These are phyloP conservation scores for Cetraspora pellucida DNA, from an alignment of 192 early-diverging fungal species.

Conservation along the genomic window DNA sequence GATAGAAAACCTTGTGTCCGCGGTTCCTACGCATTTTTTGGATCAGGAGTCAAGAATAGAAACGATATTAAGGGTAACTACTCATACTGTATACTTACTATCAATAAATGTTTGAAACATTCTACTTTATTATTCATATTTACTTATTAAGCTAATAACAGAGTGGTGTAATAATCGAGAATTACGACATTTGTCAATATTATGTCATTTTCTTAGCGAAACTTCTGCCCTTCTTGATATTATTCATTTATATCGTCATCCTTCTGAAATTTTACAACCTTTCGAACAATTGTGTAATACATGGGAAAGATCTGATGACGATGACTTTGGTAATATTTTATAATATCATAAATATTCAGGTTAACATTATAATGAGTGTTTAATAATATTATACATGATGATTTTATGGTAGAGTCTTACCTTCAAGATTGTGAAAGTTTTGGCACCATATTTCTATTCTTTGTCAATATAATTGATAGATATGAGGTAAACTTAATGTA, in stretches of 20 bases:
- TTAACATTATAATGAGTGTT: background rate
- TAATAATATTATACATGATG: background rate
- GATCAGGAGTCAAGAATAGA: slow-evolving; percentile 30
- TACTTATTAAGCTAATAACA: slow-evolving; percentile 15
- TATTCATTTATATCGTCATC: slow-evolving; percentile 31
- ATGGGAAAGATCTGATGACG: background rate
- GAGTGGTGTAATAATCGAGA: background rate
- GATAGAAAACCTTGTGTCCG: slow-evolving; percentile 20
- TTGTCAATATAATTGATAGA: slow-evolving; percentile 1
- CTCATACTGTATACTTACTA: background rate
- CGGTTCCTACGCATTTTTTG: background rate
- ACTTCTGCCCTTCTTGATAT: slow-evolving; percentile 17
- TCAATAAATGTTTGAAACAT: background rate
- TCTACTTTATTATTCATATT: background rate
- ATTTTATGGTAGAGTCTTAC: slow-evolving; percentile 8
- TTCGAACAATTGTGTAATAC: slow-evolving; percentile 26
- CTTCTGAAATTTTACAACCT: slow-evolving; percentile 8
- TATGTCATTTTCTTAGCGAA: slow-evolving; percentile 7
- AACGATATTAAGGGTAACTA: slow-evolving; percentile 20
- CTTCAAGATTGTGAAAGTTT: slow-evolving; percentile 29
- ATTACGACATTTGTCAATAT: slow-evolving; percentile 13
- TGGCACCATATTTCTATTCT: slow-evolving; percentile 17
- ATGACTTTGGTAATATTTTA: background rate
- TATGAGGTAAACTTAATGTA: slow-evolving; percentile 12
- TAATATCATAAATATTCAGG: too few relatives aligned